Evolutionary conservation across 2,329 filamentous ascomycete species (phyloP), one percentile per base, ranked within the genome.

Genomic region (Cladophialophora carrionii): DNA sequence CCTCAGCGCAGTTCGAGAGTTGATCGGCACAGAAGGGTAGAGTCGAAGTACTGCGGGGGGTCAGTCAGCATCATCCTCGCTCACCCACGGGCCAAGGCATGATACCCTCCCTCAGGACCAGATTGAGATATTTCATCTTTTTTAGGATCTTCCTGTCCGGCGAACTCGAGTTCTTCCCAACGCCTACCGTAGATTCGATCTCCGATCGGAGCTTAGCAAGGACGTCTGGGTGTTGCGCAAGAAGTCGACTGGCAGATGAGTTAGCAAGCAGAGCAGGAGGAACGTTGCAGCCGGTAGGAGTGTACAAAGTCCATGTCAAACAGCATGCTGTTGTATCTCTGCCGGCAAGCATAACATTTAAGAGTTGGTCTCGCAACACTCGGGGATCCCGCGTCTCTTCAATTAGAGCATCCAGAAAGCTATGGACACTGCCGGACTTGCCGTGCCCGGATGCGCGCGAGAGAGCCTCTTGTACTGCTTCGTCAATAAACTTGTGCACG

Each of bases 261-360:
- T 41, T 41, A 41, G 34, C 34, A 41, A 17, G 34, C 4, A 41
- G 14, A 5, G 14, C 34, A 5, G 14, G 4, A 17, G 4, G 2
- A 41, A 41, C 5, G 5, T 17, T 12, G 7, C 4, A 41, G 7
- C 5, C 5, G 14, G 12, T 0, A 37, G 34, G 14, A 14, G 17
- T 41, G 46, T 72, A 75, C 53, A 76, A 77, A 4, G 71, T 63
- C 66, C 73, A 73, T 29, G 72, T 68, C 0, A 78, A 70, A 6
- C 76, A 67, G 53, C 72, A 67, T 12, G 76, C 75, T 1, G 75
- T 78, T 1, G 76, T 76, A 61, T 78, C 76, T 1, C 77, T 69
- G 0, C 75, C 76, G 3, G 76, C 76, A 2, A 76, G 62, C 4
- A 78, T 69, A n/a, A 78, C 69, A 51, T 76, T 77, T 32, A 79